These are phyloP conservation scores for Catharanthus roseus DNA, from an alignment of 257 asterid species.

Conservation along the genomic window DNA sequence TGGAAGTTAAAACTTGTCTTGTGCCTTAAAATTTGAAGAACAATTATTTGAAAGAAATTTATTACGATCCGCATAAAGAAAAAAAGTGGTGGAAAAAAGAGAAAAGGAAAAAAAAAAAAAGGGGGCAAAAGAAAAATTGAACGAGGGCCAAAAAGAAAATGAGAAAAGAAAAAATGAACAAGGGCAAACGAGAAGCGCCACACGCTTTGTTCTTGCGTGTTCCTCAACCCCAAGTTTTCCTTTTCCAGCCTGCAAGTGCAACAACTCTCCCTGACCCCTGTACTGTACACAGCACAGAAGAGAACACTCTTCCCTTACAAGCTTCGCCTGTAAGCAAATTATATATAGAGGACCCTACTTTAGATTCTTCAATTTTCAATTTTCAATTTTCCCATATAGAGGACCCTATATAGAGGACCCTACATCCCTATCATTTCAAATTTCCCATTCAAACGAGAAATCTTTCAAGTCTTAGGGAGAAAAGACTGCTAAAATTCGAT, in stretches of 20 bases:
- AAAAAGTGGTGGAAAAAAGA: too few species aligned
- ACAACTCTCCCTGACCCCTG: too few species aligned
- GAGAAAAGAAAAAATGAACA: background rate
- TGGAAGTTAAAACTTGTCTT: too few species aligned
- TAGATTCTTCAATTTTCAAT: background rate
- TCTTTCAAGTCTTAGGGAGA: background rate
- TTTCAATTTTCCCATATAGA: background rate
- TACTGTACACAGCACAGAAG: conserved; percentile 8
- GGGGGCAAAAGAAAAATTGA: too few species aligned
- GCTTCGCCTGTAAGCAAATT: conserved; percentile 9
- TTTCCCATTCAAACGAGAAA: background rate
- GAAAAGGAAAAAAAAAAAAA: too few species aligned
- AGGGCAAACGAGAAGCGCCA: conserved; percentile 19
- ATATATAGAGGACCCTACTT: background rate
- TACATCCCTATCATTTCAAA: background rate
- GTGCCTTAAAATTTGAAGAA: too few species aligned
- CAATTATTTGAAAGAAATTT: too few species aligned
- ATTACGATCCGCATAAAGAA: too few species aligned
- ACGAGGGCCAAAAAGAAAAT: too few species aligned
- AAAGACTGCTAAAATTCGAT: conserved; percentile 6
- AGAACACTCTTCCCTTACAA: conserved; percentile 17
- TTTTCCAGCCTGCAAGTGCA: background rate
- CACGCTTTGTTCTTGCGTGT: conserved; percentile 35
- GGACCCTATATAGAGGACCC: background rate
- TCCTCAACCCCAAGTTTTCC: conserved; percentile 24